A percentile compares a stretch with the other conserved stretches of the same genome.
phyloP scores from a whole-genome alignment of 2,329 filamentous ascomycete species.

The Cladobotryum mycophilum region DNA sequence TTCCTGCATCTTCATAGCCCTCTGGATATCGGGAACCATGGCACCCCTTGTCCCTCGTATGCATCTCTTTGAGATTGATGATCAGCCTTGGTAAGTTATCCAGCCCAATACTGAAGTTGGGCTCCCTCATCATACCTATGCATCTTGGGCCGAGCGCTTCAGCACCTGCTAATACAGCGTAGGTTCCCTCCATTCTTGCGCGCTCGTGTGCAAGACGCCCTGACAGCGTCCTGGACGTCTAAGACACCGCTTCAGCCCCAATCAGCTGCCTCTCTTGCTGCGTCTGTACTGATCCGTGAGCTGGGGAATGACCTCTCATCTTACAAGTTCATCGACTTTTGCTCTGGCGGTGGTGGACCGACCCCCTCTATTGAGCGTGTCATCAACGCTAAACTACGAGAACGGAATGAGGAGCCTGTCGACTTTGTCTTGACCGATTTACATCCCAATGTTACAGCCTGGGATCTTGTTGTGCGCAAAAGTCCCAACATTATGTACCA shows the following conservation, averaged over 20 bases:
- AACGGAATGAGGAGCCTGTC: conserved; percentile 27
- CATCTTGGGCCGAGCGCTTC: not conserved
- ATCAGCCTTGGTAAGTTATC: conserved; percentile 53
- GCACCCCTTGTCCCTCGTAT: conserved; percentile 49
- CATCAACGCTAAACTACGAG: conserved; percentile 43
- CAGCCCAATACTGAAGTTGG: not conserved
- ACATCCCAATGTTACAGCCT: conserved; percentile 56
- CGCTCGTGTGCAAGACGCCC: conserved; percentile 56
- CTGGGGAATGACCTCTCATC: conserved; percentile 41
- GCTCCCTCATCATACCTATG: no score
- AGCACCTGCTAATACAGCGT: not conserved
- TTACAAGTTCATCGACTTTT: conserved; percentile 68
- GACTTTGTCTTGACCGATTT: conserved; percentile 61
- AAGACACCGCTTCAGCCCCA: conserved; percentile 51
- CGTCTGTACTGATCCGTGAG: conserved; percentile 46
- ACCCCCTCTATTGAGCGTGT: conserved; percentile 57
- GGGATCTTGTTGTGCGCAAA: conserved; percentile 45
- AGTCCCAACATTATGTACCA: conserved; percentile 56
- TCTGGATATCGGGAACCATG: conserved; percentile 25
- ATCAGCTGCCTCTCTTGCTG: conserved; percentile 56
- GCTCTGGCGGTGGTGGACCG: conserved; percentile 66
- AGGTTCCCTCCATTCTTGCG: conserved; percentile 64
- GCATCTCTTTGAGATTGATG: conserved; percentile 62
- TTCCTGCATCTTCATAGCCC: no score
- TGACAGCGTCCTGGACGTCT: conserved; percentile 53